Evolutionary conservation across 139 green algal species (phyloP).

Genomic region (Trebouxia sp.): DNA sequence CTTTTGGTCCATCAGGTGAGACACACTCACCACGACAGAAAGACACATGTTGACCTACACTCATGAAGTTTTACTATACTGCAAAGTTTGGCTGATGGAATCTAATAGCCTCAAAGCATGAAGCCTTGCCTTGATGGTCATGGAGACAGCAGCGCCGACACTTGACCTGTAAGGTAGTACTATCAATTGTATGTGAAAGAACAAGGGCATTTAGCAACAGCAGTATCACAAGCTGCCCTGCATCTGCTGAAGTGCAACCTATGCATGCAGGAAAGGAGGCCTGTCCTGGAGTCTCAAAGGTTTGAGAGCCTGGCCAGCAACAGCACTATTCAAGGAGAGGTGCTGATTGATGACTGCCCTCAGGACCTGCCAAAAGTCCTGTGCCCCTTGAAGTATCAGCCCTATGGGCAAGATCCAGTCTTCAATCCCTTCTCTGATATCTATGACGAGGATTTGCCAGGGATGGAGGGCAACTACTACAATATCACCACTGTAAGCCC

Average conservation of each 20-base stretch:
- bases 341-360: slow-evolving; percentile 1
- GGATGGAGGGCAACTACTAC: slow-evolving; percentile 28
- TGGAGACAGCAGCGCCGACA: too few relatives aligned
- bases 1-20: slow-evolving; percentile 22
- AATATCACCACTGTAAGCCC: background rate
- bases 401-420: slow-evolving; percentile 26
- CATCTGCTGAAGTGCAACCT: background rate
- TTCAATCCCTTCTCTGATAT: slow-evolving; percentile 28
- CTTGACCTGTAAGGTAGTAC: too few relatives aligned
- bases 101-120: too few relatives aligned
- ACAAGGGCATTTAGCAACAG: too few relatives aligned
- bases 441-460: slow-evolving; percentile 4
- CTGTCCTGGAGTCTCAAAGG: background rate
- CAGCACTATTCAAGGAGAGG: background rate
- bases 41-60: too few relatives aligned
- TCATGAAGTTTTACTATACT: background rate
- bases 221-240: too few relatives aligned
- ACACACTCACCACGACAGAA: too few relatives aligned
- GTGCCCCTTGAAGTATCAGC: slow-evolving; percentile 4
- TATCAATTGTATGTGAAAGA: too few relatives aligned
- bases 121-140: too few relatives aligned
- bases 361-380: slow-evolving; percentile 19
- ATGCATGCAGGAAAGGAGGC: background rate
- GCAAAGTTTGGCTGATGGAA: background rate
- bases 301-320: slow-evolving; percentile 2